Base-by-base conservation (phyloP, 1,284 basidiomycete genomes). In the Ustilago tritici region DNA sequence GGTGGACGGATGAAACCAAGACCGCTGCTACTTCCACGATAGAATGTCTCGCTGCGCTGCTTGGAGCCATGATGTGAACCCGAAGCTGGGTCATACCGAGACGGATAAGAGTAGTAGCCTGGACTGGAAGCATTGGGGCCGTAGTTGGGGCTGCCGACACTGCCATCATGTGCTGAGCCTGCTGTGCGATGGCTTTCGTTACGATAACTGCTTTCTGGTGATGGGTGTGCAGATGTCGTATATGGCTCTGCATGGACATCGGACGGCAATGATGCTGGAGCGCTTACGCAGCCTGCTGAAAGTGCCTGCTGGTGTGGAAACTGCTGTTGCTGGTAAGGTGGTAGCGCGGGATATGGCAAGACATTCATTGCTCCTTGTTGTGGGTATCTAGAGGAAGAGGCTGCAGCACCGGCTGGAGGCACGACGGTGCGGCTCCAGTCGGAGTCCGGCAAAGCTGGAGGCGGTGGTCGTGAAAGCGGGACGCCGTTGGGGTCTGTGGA, bases 11-110 rank as follows among this genome's bases (percentile, higher is more conserved):
- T 60, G 43, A 76, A 65, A 47, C 70, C 70, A 6, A 69, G 63
- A 2, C 74, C 74, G 50, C 74, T 76, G 41, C 65, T 76, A 60
- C 65, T 69, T 31, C 69, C 74, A 10, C 70, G 74, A 23, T 72
- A 76, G 61, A 76, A 69, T 1, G 69, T 68, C 38, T 76, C 70
- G 12, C 54, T 40, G 41, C 68, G 70, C 3, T 56, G 65, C 38
- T 56, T 73, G 23, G 58, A 35, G 1, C 54, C 49, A 40, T 64
- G 59, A 7, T 61, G 56, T 17, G 65, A 47, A 7, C 28, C 49
- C 0, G 61, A 64, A 15, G 65, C 61, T 19, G 70, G 58, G 23
- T 73, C 70, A 49, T 65, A 73, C 17, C 65, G 61, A n/a, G 69
- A 71, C 6, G 69, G 62, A 52, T 65, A 63, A 2, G 69, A 66